A percentile compares a stretch with the other conserved stretches of the same genome.
Evolutionary conservation across 306 rosid species (phyloP).

Genomic region (Ormosia semicastrata): DNA sequence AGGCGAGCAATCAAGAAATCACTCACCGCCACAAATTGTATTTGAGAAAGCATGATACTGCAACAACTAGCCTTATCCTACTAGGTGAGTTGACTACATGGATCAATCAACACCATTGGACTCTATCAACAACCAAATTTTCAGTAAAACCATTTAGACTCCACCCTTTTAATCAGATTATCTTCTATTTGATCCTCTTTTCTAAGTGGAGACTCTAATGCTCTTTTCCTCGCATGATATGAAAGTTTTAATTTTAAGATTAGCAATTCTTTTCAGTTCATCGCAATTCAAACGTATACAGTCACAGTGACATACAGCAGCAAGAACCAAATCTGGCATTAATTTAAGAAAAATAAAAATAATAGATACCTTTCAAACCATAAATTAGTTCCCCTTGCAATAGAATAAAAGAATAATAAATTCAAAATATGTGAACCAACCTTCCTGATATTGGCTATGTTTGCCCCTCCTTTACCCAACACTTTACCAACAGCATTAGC

Average conservation of each 20-base stretch:
- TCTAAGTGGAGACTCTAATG: background rate
- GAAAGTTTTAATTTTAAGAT: background rate
- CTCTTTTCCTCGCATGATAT: background rate
- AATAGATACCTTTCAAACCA: background rate
- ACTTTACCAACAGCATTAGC: slow-evolving; percentile 90
- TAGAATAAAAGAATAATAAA: background rate
- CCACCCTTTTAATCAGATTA: background rate
- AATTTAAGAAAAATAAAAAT: background rate
- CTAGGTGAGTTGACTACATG: background rate
- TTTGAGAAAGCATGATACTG: background rate
- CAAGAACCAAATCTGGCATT: background rate
- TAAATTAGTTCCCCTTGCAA: background rate
- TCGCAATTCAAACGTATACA: background rate
- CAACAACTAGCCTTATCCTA: background rate
- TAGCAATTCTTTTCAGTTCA: background rate
- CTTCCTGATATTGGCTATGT: slow-evolving; percentile 86
- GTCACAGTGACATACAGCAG: background rate
- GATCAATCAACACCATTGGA: background rate
- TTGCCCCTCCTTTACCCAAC: slow-evolving; percentile 92
- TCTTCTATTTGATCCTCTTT: background rate
- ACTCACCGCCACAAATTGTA: background rate
- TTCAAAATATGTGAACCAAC: slow-evolving; percentile 47
- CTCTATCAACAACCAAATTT: background rate
- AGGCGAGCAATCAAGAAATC: background rate
- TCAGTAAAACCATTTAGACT: background rate